Evolutionary conservation across 2,329 filamentous ascomycete genomes (phyloP).

Genomic region (Diplocarpon mali): DNA sequence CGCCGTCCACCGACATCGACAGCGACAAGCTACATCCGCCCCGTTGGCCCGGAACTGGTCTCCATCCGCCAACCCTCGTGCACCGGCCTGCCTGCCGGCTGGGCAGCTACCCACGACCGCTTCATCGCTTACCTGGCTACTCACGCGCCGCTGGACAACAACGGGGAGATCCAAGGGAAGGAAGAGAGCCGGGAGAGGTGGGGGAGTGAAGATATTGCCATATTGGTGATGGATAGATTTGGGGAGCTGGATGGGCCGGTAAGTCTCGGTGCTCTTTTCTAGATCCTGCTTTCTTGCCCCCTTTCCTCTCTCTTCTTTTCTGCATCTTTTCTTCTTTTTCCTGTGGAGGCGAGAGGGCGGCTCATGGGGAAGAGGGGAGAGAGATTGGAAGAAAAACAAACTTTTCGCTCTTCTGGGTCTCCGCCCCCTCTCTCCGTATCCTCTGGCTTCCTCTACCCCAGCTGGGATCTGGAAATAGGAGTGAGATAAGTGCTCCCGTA

Average conservation of each 20-base stretch:
- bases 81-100: conserved; percentile 14
- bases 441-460: too few relatives aligned
- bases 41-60: conserved; percentile 11
- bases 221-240: conserved; percentile 16
- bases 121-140: conserved; percentile 24
- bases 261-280: conserved; percentile 5
- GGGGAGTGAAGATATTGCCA: conserved; percentile 15
- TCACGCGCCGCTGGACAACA: conserved; percentile 18
- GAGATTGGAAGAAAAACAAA: too few relatives aligned
- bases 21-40: conserved; percentile 7
- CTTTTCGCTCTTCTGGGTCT: too few relatives aligned
- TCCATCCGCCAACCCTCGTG: conserved; percentile 14
- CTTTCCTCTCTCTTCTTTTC: neutral
- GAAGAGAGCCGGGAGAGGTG: conserved; percentile 19
- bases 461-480: too few relatives aligned
- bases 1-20: too few relatives aligned
- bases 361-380: too few relatives aligned
- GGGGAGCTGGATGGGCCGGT: conserved; percentile 12
- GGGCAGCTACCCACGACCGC: conserved; percentile 18
- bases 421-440: too few relatives aligned
- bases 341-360: too few relatives aligned
- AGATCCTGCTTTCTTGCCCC: neutral
- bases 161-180: conserved; percentile 11
- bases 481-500: too few relatives aligned
- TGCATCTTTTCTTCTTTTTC: neutral